Evolutionary conservation across 352 stramenopile genomes (phyloP).

Genomic region (Aphanomyces invadans): DNA sequence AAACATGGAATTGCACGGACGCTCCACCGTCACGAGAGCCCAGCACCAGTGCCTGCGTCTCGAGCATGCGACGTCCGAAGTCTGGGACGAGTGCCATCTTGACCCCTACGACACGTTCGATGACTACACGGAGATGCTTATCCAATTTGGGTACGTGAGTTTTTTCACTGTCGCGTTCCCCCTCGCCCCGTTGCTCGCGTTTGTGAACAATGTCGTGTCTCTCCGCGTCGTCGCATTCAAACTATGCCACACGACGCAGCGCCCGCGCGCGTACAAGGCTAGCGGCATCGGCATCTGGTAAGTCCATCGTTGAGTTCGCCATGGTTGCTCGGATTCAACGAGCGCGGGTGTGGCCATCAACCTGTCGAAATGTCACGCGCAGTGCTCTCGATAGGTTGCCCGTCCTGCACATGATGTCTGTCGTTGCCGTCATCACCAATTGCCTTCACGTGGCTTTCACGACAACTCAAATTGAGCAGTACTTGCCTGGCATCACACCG

Average conservation of each 20-base stretch:
- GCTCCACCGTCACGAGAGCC: constrained; percentile 26
- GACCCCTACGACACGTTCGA: constrained; percentile 91
- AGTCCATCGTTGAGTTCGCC: no score
- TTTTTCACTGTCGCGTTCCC: constrained; percentile 93
- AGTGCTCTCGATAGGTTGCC: constrained; percentile 41
- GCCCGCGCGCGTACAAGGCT: constrained; percentile 87
- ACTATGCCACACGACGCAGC: constrained; percentile 86
- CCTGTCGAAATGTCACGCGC: constrained; percentile 36
- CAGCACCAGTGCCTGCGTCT: constrained; percentile 72
- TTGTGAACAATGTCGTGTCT: constrained; percentile 91
- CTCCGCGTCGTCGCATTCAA: constrained; percentile 94
- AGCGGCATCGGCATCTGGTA: constrained; percentile 85
- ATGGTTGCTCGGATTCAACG: no score
- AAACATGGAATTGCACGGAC: constrained; percentile 45
- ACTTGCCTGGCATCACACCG: constrained; percentile 30
- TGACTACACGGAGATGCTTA: constrained; percentile 91
- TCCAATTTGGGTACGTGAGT: constrained; percentile 93
- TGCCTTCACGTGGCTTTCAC: constrained; percentile 90
- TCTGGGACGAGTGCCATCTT: constrained; percentile 88
- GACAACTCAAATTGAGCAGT: constrained; percentile 54
- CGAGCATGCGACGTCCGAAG: constrained; percentile 65
- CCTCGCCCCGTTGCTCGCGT: constrained; percentile 88
- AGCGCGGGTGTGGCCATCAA: not conserved
- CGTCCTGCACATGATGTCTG: constrained; percentile 92
- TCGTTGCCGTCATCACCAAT: constrained; percentile 94